Evolutionary conservation across 106 monocot genomes (phyloP).

Genomic region (Dendrobium nobile): DNA sequence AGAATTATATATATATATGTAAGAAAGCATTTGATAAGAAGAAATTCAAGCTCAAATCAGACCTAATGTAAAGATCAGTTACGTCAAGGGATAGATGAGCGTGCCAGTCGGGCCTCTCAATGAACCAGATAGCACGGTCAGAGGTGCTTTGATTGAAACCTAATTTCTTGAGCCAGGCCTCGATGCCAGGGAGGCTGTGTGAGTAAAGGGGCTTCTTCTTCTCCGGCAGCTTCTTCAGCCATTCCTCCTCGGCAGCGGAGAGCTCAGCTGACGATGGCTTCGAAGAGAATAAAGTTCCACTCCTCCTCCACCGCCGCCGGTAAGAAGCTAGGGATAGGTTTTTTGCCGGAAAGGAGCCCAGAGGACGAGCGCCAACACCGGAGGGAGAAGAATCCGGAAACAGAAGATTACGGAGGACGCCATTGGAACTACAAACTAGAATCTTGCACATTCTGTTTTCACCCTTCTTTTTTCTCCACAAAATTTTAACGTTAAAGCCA

Average conservation of each 20-base stretch:
- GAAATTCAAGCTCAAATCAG: neutral
- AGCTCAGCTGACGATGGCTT: slow-evolving; percentile 22
- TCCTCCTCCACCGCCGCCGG: neutral
- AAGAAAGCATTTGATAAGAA: neutral
- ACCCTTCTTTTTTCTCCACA: neutral
- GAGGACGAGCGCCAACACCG: neutral
- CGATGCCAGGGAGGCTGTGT: slow-evolving; percentile 96
- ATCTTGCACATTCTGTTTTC: neutral
- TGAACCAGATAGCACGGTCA: slow-evolving; percentile 67
- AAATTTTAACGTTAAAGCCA: neutral
- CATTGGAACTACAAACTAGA: neutral
- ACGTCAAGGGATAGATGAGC: slow-evolving; percentile 83
- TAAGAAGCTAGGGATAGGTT: neutral
- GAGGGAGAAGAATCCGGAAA: neutral
- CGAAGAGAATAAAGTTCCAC: slow-evolving; percentile 2
- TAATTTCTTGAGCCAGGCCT: slow-evolving; percentile 70
- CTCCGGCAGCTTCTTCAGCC: slow-evolving; percentile 94
- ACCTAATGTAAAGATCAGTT: slow-evolving; percentile 87
- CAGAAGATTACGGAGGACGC: neutral
- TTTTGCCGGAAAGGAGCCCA: neutral
- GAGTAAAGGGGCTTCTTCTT: slow-evolving; percentile 93
- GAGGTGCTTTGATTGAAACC: slow-evolving; percentile 73
- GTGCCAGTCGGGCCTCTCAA: slow-evolving; percentile 82
- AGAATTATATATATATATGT: too few species aligned
- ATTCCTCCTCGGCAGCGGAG: slow-evolving; percentile 48